A percentile compares a stretch with the other conserved stretches of the same genome.
Evolutionary conservation across 2,329 filamentous ascomycete genomes (phyloP).

Genomic region (Coniochaeta sp.): DNA sequence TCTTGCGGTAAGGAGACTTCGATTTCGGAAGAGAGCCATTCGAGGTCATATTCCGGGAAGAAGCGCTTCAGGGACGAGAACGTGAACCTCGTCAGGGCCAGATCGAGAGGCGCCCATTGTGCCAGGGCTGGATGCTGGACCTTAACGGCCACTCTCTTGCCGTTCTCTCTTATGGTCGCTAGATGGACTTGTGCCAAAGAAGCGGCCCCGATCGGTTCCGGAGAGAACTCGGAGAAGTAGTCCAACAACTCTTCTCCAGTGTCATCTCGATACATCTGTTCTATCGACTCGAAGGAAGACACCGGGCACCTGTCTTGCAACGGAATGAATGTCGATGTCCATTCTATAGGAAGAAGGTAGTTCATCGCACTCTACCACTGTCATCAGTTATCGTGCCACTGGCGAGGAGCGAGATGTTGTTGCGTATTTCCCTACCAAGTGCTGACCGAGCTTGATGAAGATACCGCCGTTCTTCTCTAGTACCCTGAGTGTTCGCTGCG

Average conservation of each 20-base stretch:
- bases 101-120: conserved; percentile 83
- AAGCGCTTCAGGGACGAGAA: conserved; percentile 86
- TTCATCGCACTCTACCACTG: conserved; percentile 78
- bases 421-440: conserved; percentile 67
- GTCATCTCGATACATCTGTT: conserved; percentile 78
- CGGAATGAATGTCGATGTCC: conserved; percentile 93
- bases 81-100: conserved; percentile 79
- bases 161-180: conserved; percentile 73
- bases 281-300: conserved; percentile 79
- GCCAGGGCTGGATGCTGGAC: conserved; percentile 87
- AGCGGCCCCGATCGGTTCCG: conserved; percentile 79
- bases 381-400: conserved; percentile 13
- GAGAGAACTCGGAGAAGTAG: conserved; percentile 79
- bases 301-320: conserved; percentile 94
- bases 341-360: conserved; percentile 83
- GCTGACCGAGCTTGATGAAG: conserved; percentile 96
- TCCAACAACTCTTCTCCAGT: conserved; percentile 73
- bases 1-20: conserved; percentile 84
- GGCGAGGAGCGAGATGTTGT: neutral
- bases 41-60: conserved; percentile 96
- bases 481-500: conserved; percentile 75
- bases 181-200: conserved; percentile 92
- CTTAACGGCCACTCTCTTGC: conserved; percentile 88
- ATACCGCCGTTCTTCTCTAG: conserved; percentile 96
- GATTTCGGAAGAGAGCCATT: conserved; percentile 94